These are phyloP conservation scores for Podila horticola DNA, from an alignment of 192 early-diverging fungal species.

Conservation along the genomic window DNA sequence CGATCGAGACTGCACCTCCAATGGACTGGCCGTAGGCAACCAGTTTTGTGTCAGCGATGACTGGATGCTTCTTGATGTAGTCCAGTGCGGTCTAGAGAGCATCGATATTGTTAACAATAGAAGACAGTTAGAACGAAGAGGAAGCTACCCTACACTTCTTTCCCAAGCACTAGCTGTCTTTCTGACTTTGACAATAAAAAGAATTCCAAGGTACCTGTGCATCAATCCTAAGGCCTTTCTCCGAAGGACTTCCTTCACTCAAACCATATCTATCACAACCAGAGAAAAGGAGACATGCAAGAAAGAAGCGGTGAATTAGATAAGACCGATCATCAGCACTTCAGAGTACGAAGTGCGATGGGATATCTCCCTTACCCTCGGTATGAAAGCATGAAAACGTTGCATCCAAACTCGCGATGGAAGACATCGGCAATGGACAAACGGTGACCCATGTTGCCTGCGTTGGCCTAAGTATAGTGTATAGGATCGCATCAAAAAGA, in stretches of 20 bases:
- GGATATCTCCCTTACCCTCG: constrained; percentile 71
- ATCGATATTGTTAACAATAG: too few species aligned
- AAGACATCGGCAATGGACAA: constrained; percentile 89
- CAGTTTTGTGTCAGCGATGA: constrained; percentile 79
- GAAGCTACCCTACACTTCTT: neutral
- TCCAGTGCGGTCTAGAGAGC: constrained; percentile 77
- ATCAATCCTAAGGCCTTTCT: constrained; percentile 90
- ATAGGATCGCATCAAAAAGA: neutral
- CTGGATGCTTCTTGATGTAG: constrained; percentile 80
- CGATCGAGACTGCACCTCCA: constrained; percentile 95
- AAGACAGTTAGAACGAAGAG: neutral
- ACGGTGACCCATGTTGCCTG: constrained; percentile 98
- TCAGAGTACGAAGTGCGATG: neutral
- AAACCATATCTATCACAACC: constrained; percentile 78
- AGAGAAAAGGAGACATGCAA: neutral
- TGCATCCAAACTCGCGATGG: constrained; percentile 71
- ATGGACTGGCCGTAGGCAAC: constrained; percentile 96
- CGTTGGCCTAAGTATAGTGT: constrained; percentile 77
- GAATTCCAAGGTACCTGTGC: constrained; percentile 66
- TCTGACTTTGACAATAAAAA: neutral
- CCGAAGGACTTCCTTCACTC: constrained; percentile 86
- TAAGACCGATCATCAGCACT: too few species aligned
- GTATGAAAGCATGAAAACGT: constrained; percentile 98
- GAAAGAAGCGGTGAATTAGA: neutral
- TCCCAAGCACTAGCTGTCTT: neutral